Evolutionary conservation across 164 flowering plant species (phyloP).

Genomic region (Platanus orientalis): DNA sequence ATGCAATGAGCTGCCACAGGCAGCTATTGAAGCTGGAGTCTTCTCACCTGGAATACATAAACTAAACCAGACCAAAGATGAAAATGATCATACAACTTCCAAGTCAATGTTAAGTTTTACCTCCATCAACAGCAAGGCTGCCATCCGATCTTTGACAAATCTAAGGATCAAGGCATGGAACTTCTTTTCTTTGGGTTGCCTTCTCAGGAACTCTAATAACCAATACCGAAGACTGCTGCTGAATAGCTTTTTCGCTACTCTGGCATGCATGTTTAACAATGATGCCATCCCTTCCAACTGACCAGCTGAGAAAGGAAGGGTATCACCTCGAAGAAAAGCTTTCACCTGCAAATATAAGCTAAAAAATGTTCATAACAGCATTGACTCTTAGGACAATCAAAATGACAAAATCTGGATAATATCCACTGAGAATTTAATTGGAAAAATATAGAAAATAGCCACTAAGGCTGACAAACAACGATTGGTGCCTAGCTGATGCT

Average conservation of each 20-base stretch:
- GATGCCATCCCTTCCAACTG: conserved; percentile 85
- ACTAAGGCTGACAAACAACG: too few relatives aligned
- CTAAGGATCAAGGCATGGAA: conserved; percentile 76
- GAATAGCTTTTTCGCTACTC: conserved; percentile 51
- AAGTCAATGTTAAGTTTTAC: conserved; percentile 27
- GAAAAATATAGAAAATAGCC: too few relatives aligned
- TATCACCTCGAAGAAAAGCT: conserved; percentile 74
- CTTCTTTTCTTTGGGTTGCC: conserved; percentile 67
- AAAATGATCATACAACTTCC: neutral
- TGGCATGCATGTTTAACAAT: conserved; percentile 46
- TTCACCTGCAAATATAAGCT: conserved; percentile 54
- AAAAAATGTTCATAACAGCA: too few relatives aligned
- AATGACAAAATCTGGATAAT: too few relatives aligned
- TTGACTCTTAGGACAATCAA: too few relatives aligned
- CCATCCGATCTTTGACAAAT: conserved; percentile 81
- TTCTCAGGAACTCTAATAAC: conserved; percentile 73
- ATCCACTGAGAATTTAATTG: too few relatives aligned
- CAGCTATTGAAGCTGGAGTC: neutral
- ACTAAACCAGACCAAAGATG: too few relatives aligned
- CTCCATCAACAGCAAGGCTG: conserved; percentile 71
- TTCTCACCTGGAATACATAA: neutral
- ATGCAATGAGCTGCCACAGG: neutral
- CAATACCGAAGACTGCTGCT: conserved; percentile 83
- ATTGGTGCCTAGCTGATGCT: too few relatives aligned
- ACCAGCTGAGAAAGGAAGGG: conserved; percentile 74